Percentiles rank a stretch among this genome's conserved stretches.
Conservation (phyloP, 108 stramenopile genomes). For the Pseudonitzschia delicatissima region DNA sequence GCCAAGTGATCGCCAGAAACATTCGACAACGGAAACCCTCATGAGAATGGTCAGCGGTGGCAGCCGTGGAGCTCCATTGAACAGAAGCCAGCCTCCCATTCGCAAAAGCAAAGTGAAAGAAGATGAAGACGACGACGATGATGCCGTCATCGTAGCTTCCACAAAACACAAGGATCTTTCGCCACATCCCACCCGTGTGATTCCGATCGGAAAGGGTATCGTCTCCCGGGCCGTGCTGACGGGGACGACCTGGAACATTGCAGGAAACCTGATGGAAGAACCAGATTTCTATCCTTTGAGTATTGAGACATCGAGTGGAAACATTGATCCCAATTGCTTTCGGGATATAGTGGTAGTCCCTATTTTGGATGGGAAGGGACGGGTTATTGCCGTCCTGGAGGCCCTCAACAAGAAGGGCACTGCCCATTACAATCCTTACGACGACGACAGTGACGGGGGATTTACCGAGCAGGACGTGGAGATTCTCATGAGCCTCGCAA, state of each 20-base stretch:
- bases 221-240: slow-evolving; percentile 49
- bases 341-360: slow-evolving; percentile 50
- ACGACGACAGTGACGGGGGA: slow-evolving; percentile 18
- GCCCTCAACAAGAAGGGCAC: slow-evolving; percentile 53
- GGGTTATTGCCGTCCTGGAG: slow-evolving; percentile 60
- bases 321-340: neutral
- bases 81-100: neutral
- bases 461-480: slow-evolving; percentile 55
- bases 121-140: neutral
- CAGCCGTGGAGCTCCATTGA: neutral
- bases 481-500: slow-evolving; percentile 52
- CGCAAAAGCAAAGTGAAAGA: neutral
- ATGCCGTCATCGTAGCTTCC: too few species aligned
- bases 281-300: slow-evolving; percentile 34
- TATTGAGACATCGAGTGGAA: neutral
- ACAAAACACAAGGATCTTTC: too few species aligned
- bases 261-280: slow-evolving; percentile 30
- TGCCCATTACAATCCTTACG: too few species aligned
- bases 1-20: neutral
- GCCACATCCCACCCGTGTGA: neutral
- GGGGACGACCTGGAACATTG: slow-evolving; percentile 52
- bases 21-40: slow-evolving; percentile 3
- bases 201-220: slow-evolving; percentile 54
- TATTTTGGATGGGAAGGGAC: slow-evolving; percentile 48
- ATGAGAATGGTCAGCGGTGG: slow-evolving; percentile 1